These are phyloP conservation scores for Jatropha podagrica DNA, from an alignment of 441 rosid genomes.

Conservation along the genomic window DNA sequence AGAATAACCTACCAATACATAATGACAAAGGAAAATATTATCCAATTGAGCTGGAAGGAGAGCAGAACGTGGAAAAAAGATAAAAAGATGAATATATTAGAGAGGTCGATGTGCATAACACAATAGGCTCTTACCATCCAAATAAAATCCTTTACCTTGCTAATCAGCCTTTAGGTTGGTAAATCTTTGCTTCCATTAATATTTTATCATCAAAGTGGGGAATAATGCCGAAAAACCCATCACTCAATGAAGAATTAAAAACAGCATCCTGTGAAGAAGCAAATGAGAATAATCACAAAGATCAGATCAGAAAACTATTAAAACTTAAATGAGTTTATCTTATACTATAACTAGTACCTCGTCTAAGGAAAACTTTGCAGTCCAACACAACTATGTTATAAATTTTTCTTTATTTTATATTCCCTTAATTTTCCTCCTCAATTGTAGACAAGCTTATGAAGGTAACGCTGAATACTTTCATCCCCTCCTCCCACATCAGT, in stretches of 20 bases:
- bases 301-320: neutral
- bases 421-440: neutral
- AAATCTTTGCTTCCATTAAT: neutral
- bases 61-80: neutral
- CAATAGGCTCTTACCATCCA: neutral
- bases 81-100: neutral
- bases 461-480: neutral
- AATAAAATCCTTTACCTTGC: neutral
- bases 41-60: neutral
- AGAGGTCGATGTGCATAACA: neutral
- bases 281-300: slow-evolving; percentile 3
- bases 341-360: no score
- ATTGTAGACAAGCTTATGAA: neutral
- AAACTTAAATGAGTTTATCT: no score
- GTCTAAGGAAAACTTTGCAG: neutral
- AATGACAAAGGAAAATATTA: neutral
- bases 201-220: neutral
- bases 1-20: neutral
- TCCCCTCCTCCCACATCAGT: neutral
- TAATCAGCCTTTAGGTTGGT: neutral
- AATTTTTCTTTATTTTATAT: neutral
- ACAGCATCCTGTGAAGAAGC: slow-evolving; percentile 3
- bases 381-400: neutral
- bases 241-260: slow-evolving; percentile 10
- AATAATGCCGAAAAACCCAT: neutral